phyloP scores from a whole-genome alignment of 2,329 filamentous ascomycete species.

The Talaromyces sp. region DNA sequence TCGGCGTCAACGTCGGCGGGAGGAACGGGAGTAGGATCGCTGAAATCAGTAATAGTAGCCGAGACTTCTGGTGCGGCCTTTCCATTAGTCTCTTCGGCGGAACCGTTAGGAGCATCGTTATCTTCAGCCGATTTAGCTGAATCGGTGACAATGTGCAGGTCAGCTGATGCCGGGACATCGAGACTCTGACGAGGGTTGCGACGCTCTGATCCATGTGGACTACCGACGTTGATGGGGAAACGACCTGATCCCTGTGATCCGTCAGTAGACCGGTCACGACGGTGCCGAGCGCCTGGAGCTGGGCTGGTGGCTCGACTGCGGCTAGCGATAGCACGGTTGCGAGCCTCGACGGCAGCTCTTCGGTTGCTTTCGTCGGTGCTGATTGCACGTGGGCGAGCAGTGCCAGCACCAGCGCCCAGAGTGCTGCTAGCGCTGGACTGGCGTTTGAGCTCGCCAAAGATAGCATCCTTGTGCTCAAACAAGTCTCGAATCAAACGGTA shows the following conservation, averaged over 20 bases:
- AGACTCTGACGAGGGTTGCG: constrained; percentile 64
- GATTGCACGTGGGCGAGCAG: constrained; percentile 73
- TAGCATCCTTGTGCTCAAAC: constrained; percentile 88
- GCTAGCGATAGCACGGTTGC: constrained; percentile 71
- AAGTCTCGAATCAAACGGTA: constrained; percentile 88
- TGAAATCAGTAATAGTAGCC: background rate
- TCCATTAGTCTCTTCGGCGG: constrained; percentile 23
- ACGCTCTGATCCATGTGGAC: constrained; percentile 52
- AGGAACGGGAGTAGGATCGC: background rate
- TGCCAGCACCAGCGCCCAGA: constrained; percentile 50
- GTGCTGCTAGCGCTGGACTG: constrained; percentile 39
- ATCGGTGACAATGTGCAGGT: constrained; percentile 18
- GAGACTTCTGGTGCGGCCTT: constrained; percentile 26
- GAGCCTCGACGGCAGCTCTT: constrained; percentile 89
- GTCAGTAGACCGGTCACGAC: constrained; percentile 73
- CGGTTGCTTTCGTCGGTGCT: constrained; percentile 95
- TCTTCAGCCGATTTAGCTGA: background rate
- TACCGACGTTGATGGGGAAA: constrained; percentile 75
- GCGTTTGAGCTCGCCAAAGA: constrained; percentile 94
- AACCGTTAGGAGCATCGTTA: constrained; percentile 33
- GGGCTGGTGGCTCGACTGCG: constrained; percentile 74
- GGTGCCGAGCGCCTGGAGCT: constrained; percentile 53
- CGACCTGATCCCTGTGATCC: constrained; percentile 71
- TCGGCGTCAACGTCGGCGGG: constrained; percentile 23
- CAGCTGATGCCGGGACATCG: constrained; percentile 70